These are phyloP conservation scores for Thecamonas trahens DNA, from an alignment of 78 protist species.

Conservation along the genomic window DNA sequence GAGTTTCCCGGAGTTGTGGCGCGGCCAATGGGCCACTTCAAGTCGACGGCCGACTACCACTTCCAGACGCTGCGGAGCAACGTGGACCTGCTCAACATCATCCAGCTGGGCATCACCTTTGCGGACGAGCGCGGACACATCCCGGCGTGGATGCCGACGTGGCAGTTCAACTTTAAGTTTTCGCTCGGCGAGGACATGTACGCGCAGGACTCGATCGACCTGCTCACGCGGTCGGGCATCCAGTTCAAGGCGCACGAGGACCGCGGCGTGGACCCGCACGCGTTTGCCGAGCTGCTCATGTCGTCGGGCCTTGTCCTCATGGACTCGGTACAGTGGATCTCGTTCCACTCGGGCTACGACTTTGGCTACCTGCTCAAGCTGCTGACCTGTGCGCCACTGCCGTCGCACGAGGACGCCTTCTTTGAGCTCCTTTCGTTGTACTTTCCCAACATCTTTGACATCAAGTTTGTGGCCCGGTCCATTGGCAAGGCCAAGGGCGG, in stretches of 20 bases:
- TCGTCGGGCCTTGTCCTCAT: constrained; percentile 76
- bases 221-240: constrained; percentile 87
- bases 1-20: constrained; percentile 96
- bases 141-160: constrained; percentile 74
- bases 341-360: constrained; percentile 87
- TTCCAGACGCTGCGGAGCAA: constrained; percentile 85
- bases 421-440: constrained; percentile 52
- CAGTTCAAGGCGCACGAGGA: constrained; percentile 69
- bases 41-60: constrained; percentile 53
- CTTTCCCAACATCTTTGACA: constrained; percentile 90
- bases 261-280: constrained; percentile 72
- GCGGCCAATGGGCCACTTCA: constrained; percentile 77
- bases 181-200: constrained; percentile 68
- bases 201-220: constrained; percentile 92
- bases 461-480: constrained; percentile 80
- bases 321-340: constrained; percentile 61
- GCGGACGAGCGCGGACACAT: constrained; percentile 78
- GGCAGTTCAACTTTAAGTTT: constrained; percentile 98
- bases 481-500: constrained; percentile 86
- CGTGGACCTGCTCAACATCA: constrained; percentile 88
- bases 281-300: constrained; percentile 81
- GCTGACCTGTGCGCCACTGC: constrained; percentile 78
- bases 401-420: constrained; percentile 80
- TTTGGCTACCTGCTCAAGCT: constrained; percentile 73
- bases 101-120: constrained; percentile 95